Conservation (phyloP, 2,329 filamentous ascomycete species). For the Penicillium sumatraense region DNA sequence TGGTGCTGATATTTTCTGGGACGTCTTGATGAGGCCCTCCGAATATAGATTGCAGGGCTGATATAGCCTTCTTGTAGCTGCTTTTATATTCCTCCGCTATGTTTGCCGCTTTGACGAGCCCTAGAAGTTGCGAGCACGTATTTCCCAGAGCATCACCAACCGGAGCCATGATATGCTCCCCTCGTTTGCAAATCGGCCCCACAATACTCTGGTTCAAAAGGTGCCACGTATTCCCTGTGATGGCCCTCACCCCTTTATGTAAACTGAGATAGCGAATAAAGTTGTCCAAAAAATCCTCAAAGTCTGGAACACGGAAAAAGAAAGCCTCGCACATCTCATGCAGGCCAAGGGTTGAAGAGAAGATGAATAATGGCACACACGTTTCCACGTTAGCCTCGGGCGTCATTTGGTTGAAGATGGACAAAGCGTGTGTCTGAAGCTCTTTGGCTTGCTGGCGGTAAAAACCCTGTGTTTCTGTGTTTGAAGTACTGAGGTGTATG, state of each 20-base stretch:
- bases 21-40: no score
- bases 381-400: constrained; percentile 6
- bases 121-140: neutral
- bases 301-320: constrained; percentile 3
- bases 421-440: constrained; percentile 35
- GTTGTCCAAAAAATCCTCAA: constrained; percentile 13
- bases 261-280: constrained; percentile 16
- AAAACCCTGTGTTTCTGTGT: constrained; percentile 41
- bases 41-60: neutral
- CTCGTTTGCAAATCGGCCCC: neutral
- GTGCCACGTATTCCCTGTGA: constrained; percentile 11
- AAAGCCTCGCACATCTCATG: constrained; percentile 20
- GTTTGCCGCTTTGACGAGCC: neutral
- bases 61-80: neutral
- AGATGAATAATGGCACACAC: constrained; percentile 18
- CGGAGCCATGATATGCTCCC: neutral
- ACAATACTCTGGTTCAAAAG: constrained; percentile 2
- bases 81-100: neutral
- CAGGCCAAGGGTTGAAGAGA: constrained; percentile 17
- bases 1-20: neutral
- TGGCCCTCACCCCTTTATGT: constrained; percentile 14
- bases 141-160: neutral
- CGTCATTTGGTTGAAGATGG: constrained; percentile 16
- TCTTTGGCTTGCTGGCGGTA: constrained; percentile 39
- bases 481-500: constrained; percentile 44